Evolutionary conservation across 306 rosid species (phyloP).

Genomic region (Arachis stenosperma): DNA sequence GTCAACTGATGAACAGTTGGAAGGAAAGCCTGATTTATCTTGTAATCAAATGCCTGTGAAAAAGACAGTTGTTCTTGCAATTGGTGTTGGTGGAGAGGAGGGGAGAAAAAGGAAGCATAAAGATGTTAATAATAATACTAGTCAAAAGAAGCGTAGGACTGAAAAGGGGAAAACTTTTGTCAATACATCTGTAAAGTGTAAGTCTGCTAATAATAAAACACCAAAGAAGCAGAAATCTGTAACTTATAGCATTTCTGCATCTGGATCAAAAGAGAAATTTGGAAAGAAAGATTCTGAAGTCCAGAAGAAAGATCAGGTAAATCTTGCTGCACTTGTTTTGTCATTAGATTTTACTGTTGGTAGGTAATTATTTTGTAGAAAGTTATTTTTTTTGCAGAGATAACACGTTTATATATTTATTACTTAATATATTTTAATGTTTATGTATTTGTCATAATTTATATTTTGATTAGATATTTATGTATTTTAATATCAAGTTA

Average conservation of each 20-base stretch:
- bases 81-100: conserved; percentile 56
- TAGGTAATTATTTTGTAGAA: conserved; percentile 24
- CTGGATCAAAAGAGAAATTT: conserved; percentile 54
- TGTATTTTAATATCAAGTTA: not conserved
- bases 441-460: too few species aligned
- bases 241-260: conserved; percentile 53
- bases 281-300: conserved; percentile 58
- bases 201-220: conserved; percentile 57
- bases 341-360: conserved; percentile 28
- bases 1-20: conserved; percentile 51
- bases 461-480: too few species aligned
- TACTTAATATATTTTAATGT: conserved; percentile 11
- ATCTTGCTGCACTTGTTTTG: conserved; percentile 22
- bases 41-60: conserved; percentile 49
- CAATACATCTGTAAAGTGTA: conserved; percentile 50
- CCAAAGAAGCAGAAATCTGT: conserved; percentile 69
- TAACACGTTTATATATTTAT: conserved; percentile 9
- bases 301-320: conserved; percentile 75
- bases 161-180: conserved; percentile 63
- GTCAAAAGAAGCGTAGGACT: conserved; percentile 68
- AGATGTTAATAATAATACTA: conserved; percentile 46
- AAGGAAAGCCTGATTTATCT: conserved; percentile 56
- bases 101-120: conserved; percentile 70
- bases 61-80: conserved; percentile 72
- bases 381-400: conserved; percentile 24